Evolutionary conservation across 495 filamentous ascomycete species (phyloP).

Genomic region (Penicillium argentinense): DNA sequence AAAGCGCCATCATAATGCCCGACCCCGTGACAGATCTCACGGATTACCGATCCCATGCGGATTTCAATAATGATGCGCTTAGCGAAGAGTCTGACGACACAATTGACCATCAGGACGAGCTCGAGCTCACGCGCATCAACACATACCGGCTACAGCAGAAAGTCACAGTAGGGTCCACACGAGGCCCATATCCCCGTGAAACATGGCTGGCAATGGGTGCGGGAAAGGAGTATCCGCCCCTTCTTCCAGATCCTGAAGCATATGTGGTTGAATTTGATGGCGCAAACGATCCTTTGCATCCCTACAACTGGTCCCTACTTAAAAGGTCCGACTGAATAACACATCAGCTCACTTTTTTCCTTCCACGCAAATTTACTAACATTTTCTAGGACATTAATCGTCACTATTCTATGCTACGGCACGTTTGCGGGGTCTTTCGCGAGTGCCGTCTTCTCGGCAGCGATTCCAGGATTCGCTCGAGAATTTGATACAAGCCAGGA

Average conservation of each 20-base stretch:
- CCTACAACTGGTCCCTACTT: conserved; percentile 47
- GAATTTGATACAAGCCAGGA: conserved; percentile 46
- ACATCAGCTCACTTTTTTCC: background rate
- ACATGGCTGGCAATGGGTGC: conserved; percentile 33
- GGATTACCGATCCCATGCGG: background rate
- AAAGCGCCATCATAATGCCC: background rate
- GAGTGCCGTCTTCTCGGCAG: conserved; percentile 52
- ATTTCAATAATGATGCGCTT: conserved; percentile 1
- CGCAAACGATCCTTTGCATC: conserved; percentile 45
- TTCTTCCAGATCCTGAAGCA: conserved; percentile 16
- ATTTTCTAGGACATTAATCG: background rate
- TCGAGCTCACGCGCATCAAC: conserved; percentile 29
- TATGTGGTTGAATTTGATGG: conserved; percentile 32
- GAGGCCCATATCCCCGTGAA: conserved; percentile 24
- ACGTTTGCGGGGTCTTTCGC: conserved; percentile 51
- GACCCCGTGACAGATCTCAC: background rate
- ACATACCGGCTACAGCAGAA: conserved; percentile 33
- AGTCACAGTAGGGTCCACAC: conserved; percentile 26
- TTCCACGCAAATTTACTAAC: background rate
- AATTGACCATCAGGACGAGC: conserved; percentile 11
- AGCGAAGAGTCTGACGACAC: conserved; percentile 9
- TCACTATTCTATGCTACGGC: conserved; percentile 37
- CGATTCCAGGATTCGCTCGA: conserved; percentile 34
- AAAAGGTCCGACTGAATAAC: conserved; percentile 21
- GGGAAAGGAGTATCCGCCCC: conserved; percentile 41